Evolutionary conservation across 768 basidiomycete genomes (phyloP).

Genomic region (Pleurotus salmoneostramineus): DNA sequence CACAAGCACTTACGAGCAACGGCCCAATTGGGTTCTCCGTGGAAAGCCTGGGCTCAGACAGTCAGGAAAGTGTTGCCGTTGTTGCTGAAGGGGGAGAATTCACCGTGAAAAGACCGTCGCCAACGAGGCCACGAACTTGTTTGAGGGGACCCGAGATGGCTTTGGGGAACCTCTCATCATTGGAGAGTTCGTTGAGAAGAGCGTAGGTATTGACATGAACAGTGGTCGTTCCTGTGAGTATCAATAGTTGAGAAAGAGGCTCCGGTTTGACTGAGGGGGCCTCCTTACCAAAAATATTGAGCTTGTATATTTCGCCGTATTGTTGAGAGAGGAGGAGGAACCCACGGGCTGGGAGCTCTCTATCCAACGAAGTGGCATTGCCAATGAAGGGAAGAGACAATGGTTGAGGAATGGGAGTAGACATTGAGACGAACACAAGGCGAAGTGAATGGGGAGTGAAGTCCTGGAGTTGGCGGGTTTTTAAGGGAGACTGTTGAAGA

Average conservation of each 20-base stretch:
- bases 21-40: constrained; percentile 42
- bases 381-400: constrained; percentile 38
- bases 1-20: constrained; percentile 31
- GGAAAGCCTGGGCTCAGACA: constrained; percentile 22
- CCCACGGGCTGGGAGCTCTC: constrained; percentile 30
- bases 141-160: constrained; percentile 25
- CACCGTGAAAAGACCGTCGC: constrained; percentile 40
- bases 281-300: constrained; percentile 30
- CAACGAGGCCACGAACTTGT: constrained; percentile 30
- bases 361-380: constrained; percentile 29
- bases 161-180: constrained; percentile 41
- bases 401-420: constrained; percentile 36
- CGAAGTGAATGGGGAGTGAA: not conserved
- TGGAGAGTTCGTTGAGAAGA: constrained; percentile 35
- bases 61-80: not conserved
- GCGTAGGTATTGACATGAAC: constrained; percentile 29
- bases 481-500: not conserved
- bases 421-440: constrained; percentile 19
- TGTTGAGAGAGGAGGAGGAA: constrained; percentile 29
- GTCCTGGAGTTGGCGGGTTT: not conserved
- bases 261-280: not conserved
- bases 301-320: constrained; percentile 38
- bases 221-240: constrained; percentile 17
- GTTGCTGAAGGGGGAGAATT: constrained; percentile 5
- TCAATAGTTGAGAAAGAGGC: not conserved